Base-by-base conservation (phyloP, 2,329 filamentous ascomycete genomes). In the Cryphonectria japonica region DNA sequence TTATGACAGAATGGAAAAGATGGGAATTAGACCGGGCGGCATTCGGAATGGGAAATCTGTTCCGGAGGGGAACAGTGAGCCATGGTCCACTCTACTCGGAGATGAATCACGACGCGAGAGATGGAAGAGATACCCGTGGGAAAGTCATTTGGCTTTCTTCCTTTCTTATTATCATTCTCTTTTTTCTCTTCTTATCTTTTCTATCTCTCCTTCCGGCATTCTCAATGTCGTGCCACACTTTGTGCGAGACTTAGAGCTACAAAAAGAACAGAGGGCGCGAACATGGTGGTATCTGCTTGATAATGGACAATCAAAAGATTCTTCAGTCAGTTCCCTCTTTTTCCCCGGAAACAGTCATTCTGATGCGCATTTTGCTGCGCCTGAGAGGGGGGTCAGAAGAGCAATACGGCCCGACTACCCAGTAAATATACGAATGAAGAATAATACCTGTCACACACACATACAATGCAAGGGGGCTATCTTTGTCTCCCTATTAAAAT, bases 51-150 rank as follows among this genome's bases (percentile, higher is more conserved):
- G 14, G 19, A 26, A 34, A 34, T 13, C 32, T n/a, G 32, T 59
- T n/a, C 22, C 22, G n/a, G 52, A 57, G 11, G 11, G n/a, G 37
- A 14, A 57, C 3, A 29, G 52, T n/a, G 52, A 57, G 52, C 52
- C 26, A 50, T 57, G 52, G 52, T 13, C 26, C 13, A 14, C 52
- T 26, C 26, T 34, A 8, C 16, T 34, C 13, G 14, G 54, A 59
- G 34, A 62, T 34, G 34, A 41, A 62, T 19, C 34, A 41, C 13
- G 32, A 11, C 9, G 34, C 60, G 34, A 37, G 60, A 37, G 34
- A 41, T 26, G 34, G 37, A 41, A 22, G 22, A 62, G 69, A 71
- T 71, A 69, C 69, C 69, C 61, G 66, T 69, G 52, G 11, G 41
- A 50, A 39, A 8, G 2, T n/a, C 19, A 41, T 41, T 66, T 61